A percentile compares a stretch with the other conserved stretches of the same genome.
Conservation (phyloP, 2,329 filamentous ascomycete species). For the Trichoderma sp. region DNA sequence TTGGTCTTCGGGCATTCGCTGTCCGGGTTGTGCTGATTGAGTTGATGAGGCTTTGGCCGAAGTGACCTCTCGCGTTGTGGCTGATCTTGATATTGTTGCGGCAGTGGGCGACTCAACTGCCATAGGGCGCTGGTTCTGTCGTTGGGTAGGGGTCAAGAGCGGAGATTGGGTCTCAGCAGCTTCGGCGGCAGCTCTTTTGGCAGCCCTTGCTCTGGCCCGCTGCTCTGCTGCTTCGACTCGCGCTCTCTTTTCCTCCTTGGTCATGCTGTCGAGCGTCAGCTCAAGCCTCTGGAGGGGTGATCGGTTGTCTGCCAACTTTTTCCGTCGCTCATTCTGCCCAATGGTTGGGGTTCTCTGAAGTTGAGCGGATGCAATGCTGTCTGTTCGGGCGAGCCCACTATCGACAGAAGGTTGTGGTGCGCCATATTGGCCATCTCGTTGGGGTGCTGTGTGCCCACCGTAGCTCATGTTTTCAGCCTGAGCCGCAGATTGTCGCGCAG, state of each 20-base stretch:
- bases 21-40: constrained; percentile 35
- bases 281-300: constrained; percentile 95
- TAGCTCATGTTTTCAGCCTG: constrained; percentile 35
- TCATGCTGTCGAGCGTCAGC: constrained; percentile 86
- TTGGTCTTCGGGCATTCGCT: constrained; percentile 32
- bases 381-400: constrained; percentile 34
- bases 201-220: constrained; percentile 65
- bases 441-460: constrained; percentile 36
- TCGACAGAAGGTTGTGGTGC: constrained; percentile 30
- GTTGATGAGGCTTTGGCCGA: constrained; percentile 24
- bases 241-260: constrained; percentile 92
- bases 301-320: constrained; percentile 74
- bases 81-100: constrained; percentile 1
- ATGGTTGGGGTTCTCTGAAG: constrained; percentile 46
- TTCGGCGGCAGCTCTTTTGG: constrained; percentile 42
- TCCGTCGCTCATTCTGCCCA: constrained; percentile 51
- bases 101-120: constrained; percentile 6
- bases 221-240: constrained; percentile 81
- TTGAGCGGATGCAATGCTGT: constrained; percentile 36
- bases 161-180: constrained; percentile 32
- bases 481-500: constrained; percentile 24
- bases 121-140: constrained; percentile 4
- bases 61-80: constrained; percentile 29
- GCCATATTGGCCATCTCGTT: constrained; percentile 22
- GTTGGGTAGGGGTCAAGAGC: constrained; percentile 13